Base-by-base conservation (phyloP, 31 red algal genomes). In the Bonnemaisonia californica region DNA sequence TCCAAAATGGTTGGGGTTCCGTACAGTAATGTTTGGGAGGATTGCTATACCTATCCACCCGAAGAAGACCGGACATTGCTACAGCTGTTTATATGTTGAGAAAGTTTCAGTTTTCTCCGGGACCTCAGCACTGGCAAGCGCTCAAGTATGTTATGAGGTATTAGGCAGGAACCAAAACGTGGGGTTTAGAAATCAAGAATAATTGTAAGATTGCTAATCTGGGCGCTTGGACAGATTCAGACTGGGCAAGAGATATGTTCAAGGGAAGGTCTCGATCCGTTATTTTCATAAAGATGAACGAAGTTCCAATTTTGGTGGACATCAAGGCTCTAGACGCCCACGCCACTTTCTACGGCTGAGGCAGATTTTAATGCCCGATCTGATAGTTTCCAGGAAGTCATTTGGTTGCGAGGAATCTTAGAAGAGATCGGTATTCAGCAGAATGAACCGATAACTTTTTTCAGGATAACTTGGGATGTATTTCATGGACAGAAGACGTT, bases 41-140 rank as follows among this genome's bases (percentile, higher is more conserved):
- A 24, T 39, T 90, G 30, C 57, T 83, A 5, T 83, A 59, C 35
- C 45, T 83, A 2, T 33, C 69, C 21, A 90, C 78, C 26, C 36
- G 79, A 9, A 90, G 79, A 26, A 23, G 87, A 40, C 78, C 70
- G 16, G 79, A 90, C 41, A 51, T 90, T 26, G 23, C 69, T 18
- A 83, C 72, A 70, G 79, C 87, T 16, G 79, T 90, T 1, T 83
- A 75, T 36, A 29, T 90, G 39, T 57, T 81, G 28, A 57, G 77
- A 41, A 76, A 82, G 60, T 62, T 81, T 30, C 13, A 42, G 39
- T 41, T 30, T 55, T 28, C 23, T 1, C 29, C 86, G 28, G 2
- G 41, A 30, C 54, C 51, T 28, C 19, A 21, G 5, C 64, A 89
- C 56, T 89, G 85, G 76, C 80, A 81, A 3, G 55, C 51, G 18